phyloP scores from a whole-genome alignment of 768 basidiomycete species.

The Strobilomyces confusus region DNA sequence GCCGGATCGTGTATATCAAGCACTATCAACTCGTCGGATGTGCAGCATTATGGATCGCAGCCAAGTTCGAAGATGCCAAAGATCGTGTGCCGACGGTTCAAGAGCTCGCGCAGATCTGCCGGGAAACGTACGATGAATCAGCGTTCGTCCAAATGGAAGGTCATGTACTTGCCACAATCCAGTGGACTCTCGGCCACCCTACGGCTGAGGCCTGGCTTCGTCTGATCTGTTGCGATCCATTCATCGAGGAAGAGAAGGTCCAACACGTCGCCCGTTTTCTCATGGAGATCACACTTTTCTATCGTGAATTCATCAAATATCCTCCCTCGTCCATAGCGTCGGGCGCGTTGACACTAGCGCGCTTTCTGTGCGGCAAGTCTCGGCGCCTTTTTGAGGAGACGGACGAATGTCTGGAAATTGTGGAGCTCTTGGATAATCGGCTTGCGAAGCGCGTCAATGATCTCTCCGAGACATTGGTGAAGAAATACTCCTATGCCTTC shows the following conservation, averaged over 20 bases:
- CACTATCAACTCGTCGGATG: slow-evolving; percentile 99
- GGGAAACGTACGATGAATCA: slow-evolving; percentile 93
- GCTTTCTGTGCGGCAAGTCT: slow-evolving; percentile 79
- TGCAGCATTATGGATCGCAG: slow-evolving; percentile 97
- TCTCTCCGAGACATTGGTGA: slow-evolving; percentile 92
- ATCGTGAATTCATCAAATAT: slow-evolving; percentile 90
- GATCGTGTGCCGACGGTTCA: slow-evolving; percentile 95
- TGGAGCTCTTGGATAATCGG: slow-evolving; percentile 80
- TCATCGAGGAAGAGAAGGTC: slow-evolving; percentile 81
- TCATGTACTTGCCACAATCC: slow-evolving; percentile 92
- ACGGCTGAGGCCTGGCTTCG: slow-evolving; percentile 98
- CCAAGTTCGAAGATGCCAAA: slow-evolving; percentile 99
- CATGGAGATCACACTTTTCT: slow-evolving; percentile 99
- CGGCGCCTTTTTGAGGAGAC: slow-evolving; percentile 82
- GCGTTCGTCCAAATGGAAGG: slow-evolving; percentile 99
- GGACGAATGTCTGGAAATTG: slow-evolving; percentile 76
- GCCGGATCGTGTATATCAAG: slow-evolving; percentile 97
- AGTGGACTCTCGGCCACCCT: slow-evolving; percentile 95
- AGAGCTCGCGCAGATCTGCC: slow-evolving; percentile 93
- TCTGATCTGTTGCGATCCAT: slow-evolving; percentile 69
- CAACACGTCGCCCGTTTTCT: slow-evolving; percentile 96
- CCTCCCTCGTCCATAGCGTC: slow-evolving; percentile 83
- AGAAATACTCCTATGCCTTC: slow-evolving; percentile 97
- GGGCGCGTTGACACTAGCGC: slow-evolving; percentile 85
- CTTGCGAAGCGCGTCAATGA: slow-evolving; percentile 87